A percentile compares a stretch with the other conserved stretches of the same genome.
These are phyloP conservation scores for Arabidopsis arenosa DNA, from an alignment of 345 rosid species.

Conservation along the genomic window DNA sequence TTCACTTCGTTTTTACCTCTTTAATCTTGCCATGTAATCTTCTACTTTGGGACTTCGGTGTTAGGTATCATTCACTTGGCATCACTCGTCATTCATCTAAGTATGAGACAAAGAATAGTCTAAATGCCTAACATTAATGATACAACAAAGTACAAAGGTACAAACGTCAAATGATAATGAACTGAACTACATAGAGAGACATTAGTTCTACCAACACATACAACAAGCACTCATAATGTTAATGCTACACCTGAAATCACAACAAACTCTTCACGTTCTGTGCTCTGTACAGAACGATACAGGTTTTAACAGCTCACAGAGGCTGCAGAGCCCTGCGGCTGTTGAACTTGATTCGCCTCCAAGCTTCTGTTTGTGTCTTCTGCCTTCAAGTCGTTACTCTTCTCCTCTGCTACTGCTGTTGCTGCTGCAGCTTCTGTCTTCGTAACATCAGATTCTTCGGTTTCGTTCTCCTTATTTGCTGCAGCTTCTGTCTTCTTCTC, in stretches of 20 bases:
- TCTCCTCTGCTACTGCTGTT: slow-evolving; percentile 29
- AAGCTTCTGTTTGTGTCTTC: slow-evolving; percentile 34
- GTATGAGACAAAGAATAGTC: not conserved
- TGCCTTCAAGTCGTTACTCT: slow-evolving; percentile 27
- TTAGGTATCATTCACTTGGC: not conserved
- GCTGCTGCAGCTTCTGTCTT: slow-evolving; percentile 31
- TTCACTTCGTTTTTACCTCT: not conserved
- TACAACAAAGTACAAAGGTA: slow-evolving; percentile 21
- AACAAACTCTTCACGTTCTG: slow-evolving; percentile 36
- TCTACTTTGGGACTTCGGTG: not conserved
- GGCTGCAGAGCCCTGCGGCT: slow-evolving; percentile 37
- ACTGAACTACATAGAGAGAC: slow-evolving; percentile 32
- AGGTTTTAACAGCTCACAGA: slow-evolving; percentile 42
- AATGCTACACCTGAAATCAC: slow-evolving; percentile 41
- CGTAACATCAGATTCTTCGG: slow-evolving; percentile 24
- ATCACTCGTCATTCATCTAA: not conserved
- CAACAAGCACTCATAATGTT: slow-evolving; percentile 34
- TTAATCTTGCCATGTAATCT: not conserved
- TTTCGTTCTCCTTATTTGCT: slow-evolving; percentile 16
- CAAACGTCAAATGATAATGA: slow-evolving; percentile 23
- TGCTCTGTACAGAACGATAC: slow-evolving; percentile 24
- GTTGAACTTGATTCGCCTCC: slow-evolving; percentile 38
- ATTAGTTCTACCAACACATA: slow-evolving; percentile 30
- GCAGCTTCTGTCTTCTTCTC: slow-evolving; percentile 20
- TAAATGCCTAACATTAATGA: slow-evolving; percentile 26